phyloP scores from a whole-genome alignment of 257 asterid genomes.

The Cordia subcordata region DNA sequence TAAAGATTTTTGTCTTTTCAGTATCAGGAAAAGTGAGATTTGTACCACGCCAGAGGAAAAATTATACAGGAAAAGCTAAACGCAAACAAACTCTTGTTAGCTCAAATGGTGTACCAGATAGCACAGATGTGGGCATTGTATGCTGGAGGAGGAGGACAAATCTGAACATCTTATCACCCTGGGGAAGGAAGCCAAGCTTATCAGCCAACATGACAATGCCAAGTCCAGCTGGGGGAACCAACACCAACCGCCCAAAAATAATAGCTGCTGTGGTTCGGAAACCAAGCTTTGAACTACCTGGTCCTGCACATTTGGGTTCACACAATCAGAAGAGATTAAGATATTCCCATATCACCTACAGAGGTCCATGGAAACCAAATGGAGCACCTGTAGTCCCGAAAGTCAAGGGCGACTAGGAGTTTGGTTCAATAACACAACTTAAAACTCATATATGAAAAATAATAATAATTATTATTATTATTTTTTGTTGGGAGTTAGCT shows the following conservation, averaged over 20 bases:
- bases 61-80: background rate
- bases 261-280: conserved; percentile 80
- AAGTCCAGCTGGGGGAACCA: conserved; percentile 88
- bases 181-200: conserved; percentile 82
- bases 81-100: background rate
- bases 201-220: conserved; percentile 92
- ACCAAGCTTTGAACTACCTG: conserved; percentile 86
- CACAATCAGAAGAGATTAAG: background rate
- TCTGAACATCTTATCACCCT: conserved; percentile 89
- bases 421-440: too few relatives aligned
- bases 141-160: conserved; percentile 93
- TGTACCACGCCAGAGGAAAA: background rate
- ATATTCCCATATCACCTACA: background rate
- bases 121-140: conserved; percentile 98
- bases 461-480: too few relatives aligned
- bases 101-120: conserved; percentile 51
- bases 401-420: too few relatives aligned
- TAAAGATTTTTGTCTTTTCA: too few relatives aligned
- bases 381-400: too few relatives aligned
- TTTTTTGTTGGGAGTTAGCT: too few relatives aligned
- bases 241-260: conserved; percentile 64
- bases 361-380: too few relatives aligned
- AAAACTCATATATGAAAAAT: too few relatives aligned
- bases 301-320: conserved; percentile 47
- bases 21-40: too few relatives aligned